Conservation (phyloP, 2,329 filamentous ascomycete species). For the Dothistroma septosporum region DNA sequence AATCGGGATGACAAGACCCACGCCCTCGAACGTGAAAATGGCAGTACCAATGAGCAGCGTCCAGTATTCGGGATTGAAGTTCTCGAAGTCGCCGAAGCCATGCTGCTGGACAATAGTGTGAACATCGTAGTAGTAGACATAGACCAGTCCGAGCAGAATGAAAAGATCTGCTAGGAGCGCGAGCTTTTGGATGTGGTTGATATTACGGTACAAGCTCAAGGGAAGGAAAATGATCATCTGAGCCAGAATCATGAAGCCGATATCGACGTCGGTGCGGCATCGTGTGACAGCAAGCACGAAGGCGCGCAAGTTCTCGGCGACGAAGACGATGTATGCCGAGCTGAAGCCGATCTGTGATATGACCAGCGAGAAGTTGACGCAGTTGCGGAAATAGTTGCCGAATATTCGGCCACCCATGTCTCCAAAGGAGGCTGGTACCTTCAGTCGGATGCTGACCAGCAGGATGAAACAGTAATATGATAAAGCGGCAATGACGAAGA, state of each 20-base stretch:
- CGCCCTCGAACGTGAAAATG: conserved; percentile 98
- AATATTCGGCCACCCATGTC: conserved; percentile 92
- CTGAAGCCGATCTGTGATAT: conserved; percentile 94
- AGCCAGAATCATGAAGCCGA: conserved; percentile 86
- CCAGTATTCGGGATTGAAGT: conserved; percentile 90
- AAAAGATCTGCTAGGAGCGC: conserved; percentile 91
- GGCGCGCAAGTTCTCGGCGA: conserved; percentile 89
- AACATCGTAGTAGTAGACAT: conserved; percentile 94
- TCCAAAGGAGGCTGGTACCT: conserved; percentile 90
- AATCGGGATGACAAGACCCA: conserved; percentile 95
- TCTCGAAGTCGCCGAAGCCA: conserved; percentile 77
- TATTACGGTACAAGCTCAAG: conserved; percentile 88
- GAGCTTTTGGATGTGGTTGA: conserved; percentile 94
- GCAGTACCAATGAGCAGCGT: conserved; percentile 97
- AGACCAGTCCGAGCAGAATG: conserved; percentile 85
- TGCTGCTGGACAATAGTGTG: conserved; percentile 69
- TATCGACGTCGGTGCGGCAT: conserved; percentile 78
- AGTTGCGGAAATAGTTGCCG: conserved; percentile 79
- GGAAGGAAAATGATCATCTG: conserved; percentile 95
- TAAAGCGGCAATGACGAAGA: conserved; percentile 77
- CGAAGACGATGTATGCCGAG: conserved; percentile 94
- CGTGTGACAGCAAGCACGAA: conserved; percentile 89
- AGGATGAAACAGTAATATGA: conserved; percentile 98
- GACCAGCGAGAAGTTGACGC: conserved; percentile 89
- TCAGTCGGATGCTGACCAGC: conserved; percentile 78